Conservation (phyloP, 192 early-diverging fungal genomes). For the Oehlia diaphana region DNA sequence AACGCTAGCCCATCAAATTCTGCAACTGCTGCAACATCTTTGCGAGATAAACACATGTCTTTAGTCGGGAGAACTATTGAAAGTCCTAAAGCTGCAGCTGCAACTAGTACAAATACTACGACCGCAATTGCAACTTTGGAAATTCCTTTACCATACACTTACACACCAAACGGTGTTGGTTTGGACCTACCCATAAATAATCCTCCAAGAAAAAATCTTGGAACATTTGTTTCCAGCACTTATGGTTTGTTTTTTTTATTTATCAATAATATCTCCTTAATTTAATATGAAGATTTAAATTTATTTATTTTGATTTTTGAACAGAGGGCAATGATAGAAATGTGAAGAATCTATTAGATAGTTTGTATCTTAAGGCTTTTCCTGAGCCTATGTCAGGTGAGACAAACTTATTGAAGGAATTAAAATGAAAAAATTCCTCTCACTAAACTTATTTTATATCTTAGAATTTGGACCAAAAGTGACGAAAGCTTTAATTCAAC, state of each 20-base stretch:
- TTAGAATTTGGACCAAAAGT: conserved; percentile 28
- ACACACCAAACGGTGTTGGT: conserved; percentile 2
- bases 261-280: neutral
- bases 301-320: neutral
- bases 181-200: neutral
- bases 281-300: neutral
- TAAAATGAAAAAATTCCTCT: neutral
- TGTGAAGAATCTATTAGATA: conserved; percentile 28
- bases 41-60: conserved; percentile 13
- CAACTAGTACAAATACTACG: conserved; percentile 46
- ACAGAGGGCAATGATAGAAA: conserved; percentile 32
- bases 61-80: conserved; percentile 23
- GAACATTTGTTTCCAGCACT: conserved; percentile 21
- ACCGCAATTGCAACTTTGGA: conserved; percentile 45
- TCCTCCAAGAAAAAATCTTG: conserved; percentile 17
- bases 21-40: neutral
- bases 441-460: neutral
- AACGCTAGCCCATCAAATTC: conserved; percentile 6
- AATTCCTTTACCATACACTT: conserved; percentile 32
- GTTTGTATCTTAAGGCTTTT: conserved; percentile 6
- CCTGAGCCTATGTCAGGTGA: conserved; percentile 27
- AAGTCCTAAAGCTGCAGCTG: conserved; percentile 45
- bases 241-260: conserved; percentile 12
- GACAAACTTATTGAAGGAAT: neutral
- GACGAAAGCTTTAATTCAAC: conserved; percentile 1